A percentile compares a stretch with the other conserved stretches of the same genome.
phyloP scores from a whole-genome alignment of 2,329 filamentous ascomycete species.

The Diaporthe ilicicola region DNA sequence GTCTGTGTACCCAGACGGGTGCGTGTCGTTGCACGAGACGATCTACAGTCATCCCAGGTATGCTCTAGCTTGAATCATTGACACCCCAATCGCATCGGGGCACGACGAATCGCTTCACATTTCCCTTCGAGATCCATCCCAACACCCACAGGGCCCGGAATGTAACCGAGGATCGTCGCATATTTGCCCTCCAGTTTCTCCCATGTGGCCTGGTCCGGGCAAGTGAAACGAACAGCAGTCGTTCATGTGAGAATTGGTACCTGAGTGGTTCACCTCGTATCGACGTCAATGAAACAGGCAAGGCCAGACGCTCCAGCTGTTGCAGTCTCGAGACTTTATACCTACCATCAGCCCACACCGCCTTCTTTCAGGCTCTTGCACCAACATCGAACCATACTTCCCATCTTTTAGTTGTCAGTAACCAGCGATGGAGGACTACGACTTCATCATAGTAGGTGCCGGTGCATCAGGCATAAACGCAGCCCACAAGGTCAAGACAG shows the following conservation, averaged over 20 bases:
- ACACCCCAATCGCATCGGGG: conserved; percentile 6
- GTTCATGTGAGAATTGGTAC: background rate
- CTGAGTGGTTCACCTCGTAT: background rate
- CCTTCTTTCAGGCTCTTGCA: too few relatives aligned
- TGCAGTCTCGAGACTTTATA: background rate
- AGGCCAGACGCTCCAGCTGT: background rate
- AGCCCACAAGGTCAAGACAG: conserved; percentile 70
- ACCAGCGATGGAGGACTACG: conserved; percentile 39
- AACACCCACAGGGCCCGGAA: background rate
- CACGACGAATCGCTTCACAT: background rate
- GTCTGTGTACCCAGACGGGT: background rate
- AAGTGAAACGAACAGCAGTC: background rate
- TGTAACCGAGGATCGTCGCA: conserved; percentile 14
- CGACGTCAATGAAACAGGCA: background rate
- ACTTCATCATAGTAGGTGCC: conserved; percentile 74
- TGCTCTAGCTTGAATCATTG: background rate
- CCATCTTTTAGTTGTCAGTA: background rate
- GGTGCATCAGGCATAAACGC: conserved; percentile 80
- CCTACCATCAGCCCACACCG: too few relatives aligned
- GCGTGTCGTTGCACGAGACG: background rate
- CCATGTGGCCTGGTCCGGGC: conserved; percentile 5
- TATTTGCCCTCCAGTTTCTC: background rate
- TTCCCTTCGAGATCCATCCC: background rate
- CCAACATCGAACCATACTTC: too few relatives aligned
- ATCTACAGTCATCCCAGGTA: background rate